Conservation (phyloP, 768 basidiomycete genomes). For the Suillus brevipes region DNA sequence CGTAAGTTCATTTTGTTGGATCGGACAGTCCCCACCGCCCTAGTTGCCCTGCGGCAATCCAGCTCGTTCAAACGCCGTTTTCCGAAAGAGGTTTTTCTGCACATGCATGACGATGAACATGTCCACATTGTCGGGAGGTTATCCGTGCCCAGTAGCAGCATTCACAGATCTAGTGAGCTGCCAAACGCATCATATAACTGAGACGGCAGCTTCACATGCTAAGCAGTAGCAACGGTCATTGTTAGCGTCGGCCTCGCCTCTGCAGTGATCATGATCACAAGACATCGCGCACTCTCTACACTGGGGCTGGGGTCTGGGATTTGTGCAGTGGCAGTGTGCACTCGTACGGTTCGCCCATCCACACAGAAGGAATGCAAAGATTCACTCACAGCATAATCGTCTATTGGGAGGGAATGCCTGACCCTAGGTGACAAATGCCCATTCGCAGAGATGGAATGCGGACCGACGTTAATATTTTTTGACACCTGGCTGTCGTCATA, state of each 20-base stretch:
- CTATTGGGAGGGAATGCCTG: conserved; percentile 18
- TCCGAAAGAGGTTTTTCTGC: neutral
- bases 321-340: conserved; percentile 13
- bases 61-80: neutral
- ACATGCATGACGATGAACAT: neutral
- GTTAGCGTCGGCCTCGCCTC: conserved; percentile 31
- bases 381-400: conserved; percentile 25
- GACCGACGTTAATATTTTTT: neutral
- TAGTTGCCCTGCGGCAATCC: neutral
- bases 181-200: conserved; percentile 20
- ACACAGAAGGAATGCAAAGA: conserved; percentile 27
- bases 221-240: conserved; percentile 17
- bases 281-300: neutral
- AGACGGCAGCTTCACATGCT: conserved; percentile 9
- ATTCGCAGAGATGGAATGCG: neutral
- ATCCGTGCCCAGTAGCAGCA: conserved; percentile 15
- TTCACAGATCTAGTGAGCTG: conserved; percentile 1
- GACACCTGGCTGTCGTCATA: neutral
- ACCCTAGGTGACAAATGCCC: neutral
- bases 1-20: neutral
- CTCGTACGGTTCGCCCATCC: neutral
- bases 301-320: conserved; percentile 20
- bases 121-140: conserved; percentile 13
- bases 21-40: neutral
- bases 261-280: conserved; percentile 18